Evolutionary conservation across 202 grass and related monocot species (phyloP).

Genomic region (Musa balbisiana): DNA sequence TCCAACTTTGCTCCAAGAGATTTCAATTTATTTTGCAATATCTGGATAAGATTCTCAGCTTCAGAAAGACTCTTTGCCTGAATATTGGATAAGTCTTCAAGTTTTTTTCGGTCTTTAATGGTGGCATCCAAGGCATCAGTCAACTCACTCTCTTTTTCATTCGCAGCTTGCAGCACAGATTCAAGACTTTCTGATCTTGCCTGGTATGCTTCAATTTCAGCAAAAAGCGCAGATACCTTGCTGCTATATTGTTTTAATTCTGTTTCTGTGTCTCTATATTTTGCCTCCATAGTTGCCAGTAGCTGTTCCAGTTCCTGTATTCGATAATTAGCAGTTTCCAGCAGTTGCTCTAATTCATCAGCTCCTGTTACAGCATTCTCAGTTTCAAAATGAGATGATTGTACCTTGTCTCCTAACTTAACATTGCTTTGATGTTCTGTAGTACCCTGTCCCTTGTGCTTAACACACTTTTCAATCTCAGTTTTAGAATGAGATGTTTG

Average conservation of each 20-base stretch:
- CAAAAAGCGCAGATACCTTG: constrained; percentile 44
- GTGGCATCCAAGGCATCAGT: constrained; percentile 40
- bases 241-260: constrained; percentile 28
- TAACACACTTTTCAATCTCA: constrained; percentile 12
- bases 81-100: constrained; percentile 49
- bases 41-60: constrained; percentile 39
- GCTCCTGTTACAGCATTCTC: constrained; percentile 23
- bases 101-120: constrained; percentile 58
- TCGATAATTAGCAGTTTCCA: constrained; percentile 23
- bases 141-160: constrained; percentile 33
- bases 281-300: constrained; percentile 12
- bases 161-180: constrained; percentile 36
- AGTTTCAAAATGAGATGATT: constrained; percentile 19
- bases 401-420: constrained; percentile 14
- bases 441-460: constrained; percentile 15
- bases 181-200: constrained; percentile 44
- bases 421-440: constrained; percentile 1
- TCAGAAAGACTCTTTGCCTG: constrained; percentile 42
- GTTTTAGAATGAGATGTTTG: neutral
- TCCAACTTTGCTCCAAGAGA: constrained; percentile 37
- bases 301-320: constrained; percentile 51
- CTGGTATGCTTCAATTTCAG: constrained; percentile 57
- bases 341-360: constrained; percentile 17
- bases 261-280: constrained; percentile 38
- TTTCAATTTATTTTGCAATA: constrained; percentile 42